Evolutionary conservation across 192 early-diverging fungal species (phyloP).

Genomic region (Cetraspora pellucida): DNA sequence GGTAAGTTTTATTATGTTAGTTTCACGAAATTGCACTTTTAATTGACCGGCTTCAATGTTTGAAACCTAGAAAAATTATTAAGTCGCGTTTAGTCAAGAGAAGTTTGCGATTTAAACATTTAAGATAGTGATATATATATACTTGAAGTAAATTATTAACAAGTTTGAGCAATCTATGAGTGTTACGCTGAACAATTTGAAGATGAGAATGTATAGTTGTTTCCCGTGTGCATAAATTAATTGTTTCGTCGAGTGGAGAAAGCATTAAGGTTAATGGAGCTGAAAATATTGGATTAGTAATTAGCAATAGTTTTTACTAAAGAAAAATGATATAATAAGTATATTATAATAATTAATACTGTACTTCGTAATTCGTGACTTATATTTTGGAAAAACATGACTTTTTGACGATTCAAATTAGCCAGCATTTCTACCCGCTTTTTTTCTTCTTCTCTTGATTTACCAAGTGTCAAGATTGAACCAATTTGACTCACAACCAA

Average conservation of each 20-base stretch:
- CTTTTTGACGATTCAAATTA: slow-evolving; percentile 46
- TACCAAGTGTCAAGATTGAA: slow-evolving; percentile 39
- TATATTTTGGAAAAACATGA: slow-evolving; percentile 49
- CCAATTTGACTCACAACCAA: slow-evolving; percentile 41
- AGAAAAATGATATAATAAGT: neutral
- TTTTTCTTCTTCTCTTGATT: slow-evolving; percentile 43
- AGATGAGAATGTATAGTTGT: slow-evolving; percentile 33
- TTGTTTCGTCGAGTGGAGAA: slow-evolving; percentile 52
- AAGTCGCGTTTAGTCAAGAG: too few species aligned
- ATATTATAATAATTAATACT: slow-evolving; percentile 35
- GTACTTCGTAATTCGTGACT: slow-evolving; percentile 51
- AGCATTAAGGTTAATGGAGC: slow-evolving; percentile 61
- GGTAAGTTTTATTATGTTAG: slow-evolving; percentile 51
- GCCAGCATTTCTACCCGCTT: slow-evolving; percentile 39
- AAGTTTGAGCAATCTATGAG: slow-evolving; percentile 55
- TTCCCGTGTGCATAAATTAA: slow-evolving; percentile 35
- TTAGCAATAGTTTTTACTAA: too few species aligned
- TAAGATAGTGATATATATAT: too few species aligned
- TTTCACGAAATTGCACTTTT: slow-evolving; percentile 48
- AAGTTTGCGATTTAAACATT: too few species aligned
- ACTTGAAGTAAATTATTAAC: slow-evolving; percentile 59
- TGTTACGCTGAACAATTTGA: slow-evolving; percentile 54
- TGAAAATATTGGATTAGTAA: neutral
- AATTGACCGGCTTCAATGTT: neutral
- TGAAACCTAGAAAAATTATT: neutral